A percentile compares a stretch with the other conserved stretches of the same genome.
These are phyloP conservation scores for Penicillium sclerotiorum DNA, from an alignment of 2,329 filamentous ascomycete species.

Conservation along the genomic window DNA sequence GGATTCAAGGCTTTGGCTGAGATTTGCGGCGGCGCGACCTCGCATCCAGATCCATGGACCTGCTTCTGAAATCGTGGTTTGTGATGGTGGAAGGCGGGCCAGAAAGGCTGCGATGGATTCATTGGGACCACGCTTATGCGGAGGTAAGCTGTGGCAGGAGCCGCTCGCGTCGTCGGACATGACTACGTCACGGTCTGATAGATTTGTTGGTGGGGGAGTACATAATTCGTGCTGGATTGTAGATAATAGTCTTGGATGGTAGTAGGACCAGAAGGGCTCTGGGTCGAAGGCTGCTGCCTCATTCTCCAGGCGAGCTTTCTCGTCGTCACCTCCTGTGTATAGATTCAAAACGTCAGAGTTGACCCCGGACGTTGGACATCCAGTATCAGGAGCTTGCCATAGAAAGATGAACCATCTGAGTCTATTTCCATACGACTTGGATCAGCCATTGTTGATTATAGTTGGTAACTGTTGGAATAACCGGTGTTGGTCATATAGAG, in stretches of 20 bases:
- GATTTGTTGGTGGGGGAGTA: neutral
- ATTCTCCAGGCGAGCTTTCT: slow-evolving; percentile 52
- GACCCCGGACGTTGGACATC: neutral
- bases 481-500: too few species aligned
- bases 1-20: slow-evolving; percentile 32
- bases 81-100: slow-evolving; percentile 66
- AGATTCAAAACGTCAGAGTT: neutral
- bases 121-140: slow-evolving; percentile 38
- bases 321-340: slow-evolving; percentile 58
- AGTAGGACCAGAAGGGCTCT: slow-evolving; percentile 52
- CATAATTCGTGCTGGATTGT: slow-evolving; percentile 32
- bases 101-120: slow-evolving; percentile 70
- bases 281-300: slow-evolving; percentile 56
- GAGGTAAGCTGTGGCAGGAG: neutral
- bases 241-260: slow-evolving; percentile 33
- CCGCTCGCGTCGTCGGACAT: neutral
- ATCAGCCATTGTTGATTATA: neutral
- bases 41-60: slow-evolving; percentile 73
- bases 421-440: slow-evolving; percentile 30
- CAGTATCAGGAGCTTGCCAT: slow-evolving; percentile 40
- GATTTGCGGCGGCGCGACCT: slow-evolving; percentile 55
- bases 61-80: slow-evolving; percentile 51
- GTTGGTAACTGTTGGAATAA: too few species aligned
- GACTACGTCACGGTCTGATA: too few species aligned
- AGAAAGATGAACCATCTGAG: slow-evolving; percentile 50